Base-by-base conservation (phyloP, 345 rosid species). In the Leavenworthia alabamica region DNA sequence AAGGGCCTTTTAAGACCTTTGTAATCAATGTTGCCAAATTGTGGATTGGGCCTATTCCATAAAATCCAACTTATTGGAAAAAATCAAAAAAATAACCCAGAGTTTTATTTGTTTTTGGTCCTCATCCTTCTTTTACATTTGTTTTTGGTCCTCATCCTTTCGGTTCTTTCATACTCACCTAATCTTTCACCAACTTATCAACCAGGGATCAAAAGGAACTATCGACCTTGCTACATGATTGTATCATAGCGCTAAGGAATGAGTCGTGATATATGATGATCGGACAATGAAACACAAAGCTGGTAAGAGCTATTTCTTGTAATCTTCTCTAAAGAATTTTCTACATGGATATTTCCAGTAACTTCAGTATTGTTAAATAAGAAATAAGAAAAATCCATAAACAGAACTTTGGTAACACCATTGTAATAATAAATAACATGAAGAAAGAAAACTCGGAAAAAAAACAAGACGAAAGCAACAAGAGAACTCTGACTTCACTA, bases 351-450 rank as follows among this genome's bases (percentile, higher is more conserved):
- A n/a, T 1, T 48, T 27, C 12, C 70, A 44, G 17, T 43, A 54
- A 23, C 4, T 44, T 42, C 37, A 32, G 37, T 33, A 12, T 27
- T 16, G 47, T 29, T 41, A 17, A 40, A 39, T 59, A 41, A 49
- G 37, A 49, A 29, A 22, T 19, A 48, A 22, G 14, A 67, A 29
- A 29, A 15, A 58, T 41, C 53, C 66, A 49, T 41, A 24, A 50
- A 50, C 29, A 58, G 59, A 49, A 43, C 53, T 41, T 29, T 41
- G 1, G 65, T 57, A 57, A 57, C 36, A 66, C 47, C 56, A 56
- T 57, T 57, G 72, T 57, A 48, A 40, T 29, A 26, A 59, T 59
- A 50, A 59, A 50, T 68, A 41, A 33, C 66, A 31, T 16, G 36
- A 42, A 14, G 44, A 58, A 59, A 33, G 31, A 43, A 67, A 29